Conservation (phyloP, 345 rosid species). For the Brassica napus region Da-Ae NC_063439.1:27224501-27225000, state of each 20-base stretch:
- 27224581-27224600: conserved; percentile 93
- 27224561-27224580: conserved; percentile 93
- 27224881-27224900: conserved; percentile 47
- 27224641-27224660: conserved; percentile 97
- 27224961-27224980: conserved; percentile 31
- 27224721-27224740: conserved; percentile 96
- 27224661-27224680: conserved; percentile 94
- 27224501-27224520: conserved; percentile 87
- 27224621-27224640: conserved; percentile 96
- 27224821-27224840: conserved; percentile 61
- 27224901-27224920: conserved; percentile 67
- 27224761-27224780: conserved; percentile 55
- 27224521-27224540: conserved; percentile 93
- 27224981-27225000: conserved; percentile 38
- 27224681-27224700: conserved; percentile 84
- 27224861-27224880: conserved; percentile 64
- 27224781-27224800: conserved; percentile 88
- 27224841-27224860: conserved; percentile 57
- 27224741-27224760: conserved; percentile 75
- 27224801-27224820: conserved; percentile 52
- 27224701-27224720: conserved; percentile 71
- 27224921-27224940: conserved; percentile 30
- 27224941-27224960: conserved; percentile 20
- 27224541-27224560: conserved; percentile 98
- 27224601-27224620: conserved; percentile 99